Percentiles rank a stretch among this genome's conserved stretches.
Conservation (phyloP, 2,329 filamentous ascomycete genomes). For the Beauveria asiatica region DNA sequence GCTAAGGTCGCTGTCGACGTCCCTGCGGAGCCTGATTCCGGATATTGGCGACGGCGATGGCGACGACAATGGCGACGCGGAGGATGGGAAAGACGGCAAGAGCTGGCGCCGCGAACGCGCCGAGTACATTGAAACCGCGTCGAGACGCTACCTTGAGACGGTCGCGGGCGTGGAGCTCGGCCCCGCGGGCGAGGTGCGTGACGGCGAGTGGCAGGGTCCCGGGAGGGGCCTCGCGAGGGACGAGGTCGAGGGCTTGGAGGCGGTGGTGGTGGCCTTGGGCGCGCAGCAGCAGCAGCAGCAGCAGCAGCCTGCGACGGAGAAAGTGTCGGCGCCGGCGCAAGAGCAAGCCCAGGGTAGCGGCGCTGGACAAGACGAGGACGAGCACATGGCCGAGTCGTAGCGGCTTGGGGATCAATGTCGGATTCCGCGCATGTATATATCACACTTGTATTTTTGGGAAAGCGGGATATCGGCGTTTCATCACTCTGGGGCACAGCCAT, state of each 20-base stretch:
- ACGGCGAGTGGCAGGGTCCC: slow-evolving; percentile 55
- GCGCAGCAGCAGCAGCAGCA: not conserved
- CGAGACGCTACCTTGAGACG: slow-evolving; percentile 65
- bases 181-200: slow-evolving; percentile 50
- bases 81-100: slow-evolving; percentile 28
- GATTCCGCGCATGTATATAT: not conserved
- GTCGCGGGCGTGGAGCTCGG: slow-evolving; percentile 59
- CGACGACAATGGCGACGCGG: slow-evolving; percentile 22
- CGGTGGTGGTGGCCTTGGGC: slow-evolving; percentile 15
- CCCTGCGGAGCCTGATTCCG: slow-evolving; percentile 56
- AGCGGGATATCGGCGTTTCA: slow-evolving; percentile 4
- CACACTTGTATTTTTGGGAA: not conserved
- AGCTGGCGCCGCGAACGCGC: slow-evolving; percentile 62
- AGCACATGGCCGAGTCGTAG: slow-evolving; percentile 12
- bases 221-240: slow-evolving; percentile 39
- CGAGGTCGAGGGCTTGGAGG: slow-evolving; percentile 51
- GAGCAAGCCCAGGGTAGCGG: slow-evolving; percentile 1
- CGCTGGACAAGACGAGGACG: not conserved
- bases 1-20: slow-evolving; percentile 55
- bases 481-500: not conserved
- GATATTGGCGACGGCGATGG: slow-evolving; percentile 37
- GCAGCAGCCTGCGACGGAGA: not conserved
- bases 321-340: not conserved
- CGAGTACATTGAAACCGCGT: slow-evolving; percentile 76
- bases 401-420: too few species aligned